Base-by-base conservation (phyloP, 208 protist genomes). In the Vickermania ingenoplastis region DNA sequence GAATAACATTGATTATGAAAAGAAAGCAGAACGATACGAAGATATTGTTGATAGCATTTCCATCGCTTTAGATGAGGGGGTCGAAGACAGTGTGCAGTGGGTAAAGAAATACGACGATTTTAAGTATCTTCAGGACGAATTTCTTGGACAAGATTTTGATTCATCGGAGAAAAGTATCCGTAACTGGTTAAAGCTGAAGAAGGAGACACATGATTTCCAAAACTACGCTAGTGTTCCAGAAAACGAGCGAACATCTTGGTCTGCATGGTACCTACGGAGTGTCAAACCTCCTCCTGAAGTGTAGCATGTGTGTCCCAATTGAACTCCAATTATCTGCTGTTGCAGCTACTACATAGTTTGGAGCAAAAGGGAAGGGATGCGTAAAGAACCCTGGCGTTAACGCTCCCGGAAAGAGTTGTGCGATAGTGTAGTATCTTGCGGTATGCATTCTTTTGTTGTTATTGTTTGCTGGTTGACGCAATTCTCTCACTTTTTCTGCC, bases 181-280 rank as follows among this genome's bases (percentile, higher is more conserved):
- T 3, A 53, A 63, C 22, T 79, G 67, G 67, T 24, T 62, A 14
- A 68, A 68, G 61, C 31, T 74, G 50, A 28, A 57, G 1, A 51
- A 56, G 4, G 59, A 67, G 25, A 71, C 49, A 29, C 31, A 58
- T 26, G 73, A 79, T 53, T 74, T 69, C 29, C 53, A 74, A 59
- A 71, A 27, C 41, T 79, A 79, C 36, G 57, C 52, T 51, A 41
- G 55, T 45, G 64, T 71, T 50, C 73, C 73, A 26, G 73, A 65
- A 24, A 61, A 41, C 36, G 73, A 79, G 36, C 61, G 67, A 0
- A 74, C 59, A 24, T 21, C 48, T n/a, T 79, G 73, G 73, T 79
- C 73, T 24, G 73, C 73, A 0, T 79, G 73, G 73, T 79, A 74
- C 59, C 63, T 79, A 45, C 67, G 73, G 27, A 61, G 74, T 36